A percentile compares a stretch with the other conserved stretches of the same genome.
These are phyloP conservation scores for Cladosporium sp. DNA, from an alignment of 2,329 filamentous ascomycete species.

Conservation along the genomic window DNA sequence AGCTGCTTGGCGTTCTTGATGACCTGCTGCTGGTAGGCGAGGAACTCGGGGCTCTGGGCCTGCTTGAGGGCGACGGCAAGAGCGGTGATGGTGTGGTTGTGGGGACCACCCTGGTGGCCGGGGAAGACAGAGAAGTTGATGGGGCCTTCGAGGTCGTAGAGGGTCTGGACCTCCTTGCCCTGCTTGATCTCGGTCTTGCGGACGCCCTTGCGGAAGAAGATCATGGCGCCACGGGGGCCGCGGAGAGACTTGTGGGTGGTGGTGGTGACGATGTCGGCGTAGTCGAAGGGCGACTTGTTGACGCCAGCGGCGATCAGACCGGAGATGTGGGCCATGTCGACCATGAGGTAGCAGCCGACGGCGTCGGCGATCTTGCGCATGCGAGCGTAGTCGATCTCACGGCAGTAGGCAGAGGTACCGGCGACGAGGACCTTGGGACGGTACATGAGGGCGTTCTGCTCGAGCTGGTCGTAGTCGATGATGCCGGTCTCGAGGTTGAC, in stretches of 20 bases:
- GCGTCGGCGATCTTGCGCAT: slow-evolving; percentile 96
- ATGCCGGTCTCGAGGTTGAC: slow-evolving; percentile 86
- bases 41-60: slow-evolving; percentile 86
- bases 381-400: slow-evolving; percentile 91
- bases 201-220: slow-evolving; percentile 98
- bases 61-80: slow-evolving; percentile 94
- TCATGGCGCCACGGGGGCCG: slow-evolving; percentile 97
- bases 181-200: slow-evolving; percentile 87
- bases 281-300: slow-evolving; percentile 86
- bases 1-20: slow-evolving; percentile 91
- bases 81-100: slow-evolving; percentile 99
- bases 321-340: slow-evolving; percentile 99
- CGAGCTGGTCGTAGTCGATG: slow-evolving; percentile 93
- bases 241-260: slow-evolving; percentile 99
- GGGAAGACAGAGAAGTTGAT: slow-evolving; percentile 99
- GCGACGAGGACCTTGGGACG: slow-evolving; percentile 95
- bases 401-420: slow-evolving; percentile 97
- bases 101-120: slow-evolving; percentile 95
- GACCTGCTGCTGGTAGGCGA: slow-evolving; percentile 89
- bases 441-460: slow-evolving; percentile 87
- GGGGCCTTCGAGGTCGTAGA: slow-evolving; percentile 90
- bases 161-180: slow-evolving; percentile 69
- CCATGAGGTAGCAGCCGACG: slow-evolving; percentile 89
- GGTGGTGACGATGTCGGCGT: slow-evolving; percentile 96
- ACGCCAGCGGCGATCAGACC: slow-evolving; percentile 91